Base-by-base conservation (phyloP, 768 basidiomycete genomes). In the Boletus reticuloceps region DNA sequence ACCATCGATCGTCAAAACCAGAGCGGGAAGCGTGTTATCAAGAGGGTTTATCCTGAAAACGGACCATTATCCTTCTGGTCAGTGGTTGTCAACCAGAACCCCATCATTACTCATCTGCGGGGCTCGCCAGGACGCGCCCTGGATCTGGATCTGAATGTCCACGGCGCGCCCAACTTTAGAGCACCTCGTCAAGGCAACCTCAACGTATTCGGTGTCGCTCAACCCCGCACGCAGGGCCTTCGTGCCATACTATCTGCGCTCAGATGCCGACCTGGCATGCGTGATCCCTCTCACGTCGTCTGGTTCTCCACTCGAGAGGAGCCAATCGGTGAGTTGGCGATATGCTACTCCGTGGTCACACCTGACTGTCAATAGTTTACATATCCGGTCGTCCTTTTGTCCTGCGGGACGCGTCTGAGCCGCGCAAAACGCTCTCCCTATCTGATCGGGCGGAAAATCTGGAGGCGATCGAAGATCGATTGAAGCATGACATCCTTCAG, bases 261-360 rank as follows among this genome's bases (percentile, higher is more conserved):
- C 7, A 77, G 86, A 36, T 89, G 88, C 59, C 76, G 87, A 29
- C 90, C 90, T 10, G 82, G 79, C 51, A 80, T 78, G 32, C 64
- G 73, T 4, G 78, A 85, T 57, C 81, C 86, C 12, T 83, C 87
- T 3, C 88, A 85, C 63, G 91, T 91, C 4, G 86, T 96, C 29
- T 99, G 94, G 94, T 93, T 98, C 72, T 97, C 90, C 29, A 97
- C 96, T 13, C 81, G 97, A 61, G 97, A 99, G 72, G 97, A 98
- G 67, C 94, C 95, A 5, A 84, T 96, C 50, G 84, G 94, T 93
- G 70, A 57, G 85, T 77, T 20, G 32, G 9, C 36, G 25, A 29
- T 31, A 29, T 47, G 11, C 17, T 11, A 29, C 7, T 9, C 43
- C 25, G 12, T 22, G 2, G 6, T 27, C 41, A 6, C 22, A 4